Conservation (phyloP, 179 eudicot genomes). For the Gypsophila paniculata region DNA sequence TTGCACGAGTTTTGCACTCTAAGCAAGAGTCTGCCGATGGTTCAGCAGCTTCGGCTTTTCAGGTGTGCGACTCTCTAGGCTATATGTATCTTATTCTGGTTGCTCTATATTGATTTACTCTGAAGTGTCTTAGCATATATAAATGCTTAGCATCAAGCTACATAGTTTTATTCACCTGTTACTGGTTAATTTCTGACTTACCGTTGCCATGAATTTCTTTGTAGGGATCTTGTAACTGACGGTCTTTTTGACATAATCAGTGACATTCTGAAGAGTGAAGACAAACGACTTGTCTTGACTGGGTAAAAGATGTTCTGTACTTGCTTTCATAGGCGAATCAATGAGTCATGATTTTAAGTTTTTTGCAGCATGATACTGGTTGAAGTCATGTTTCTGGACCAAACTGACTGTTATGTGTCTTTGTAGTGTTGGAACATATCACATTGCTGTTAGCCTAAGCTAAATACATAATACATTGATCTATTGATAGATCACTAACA, state of each 20-base stretch:
- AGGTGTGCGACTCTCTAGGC: constrained; percentile 42
- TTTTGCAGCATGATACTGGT: background rate
- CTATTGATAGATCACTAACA: constrained; percentile 12
- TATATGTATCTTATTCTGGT: constrained; percentile 12
- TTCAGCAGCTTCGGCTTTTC: constrained; percentile 74
- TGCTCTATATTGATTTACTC: constrained; percentile 3
- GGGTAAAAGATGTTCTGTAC: constrained; percentile 47
- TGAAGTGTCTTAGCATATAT: background rate
- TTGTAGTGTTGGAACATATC: constrained; percentile 3
- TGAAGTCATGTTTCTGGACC: constrained; percentile 9
- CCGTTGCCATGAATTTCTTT: constrained; percentile 15
- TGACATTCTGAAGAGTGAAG: constrained; percentile 63
- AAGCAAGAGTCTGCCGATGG: constrained; percentile 95
- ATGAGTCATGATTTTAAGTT: background rate
- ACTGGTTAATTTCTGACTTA: constrained; percentile 9
- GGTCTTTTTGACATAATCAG: constrained; percentile 81
- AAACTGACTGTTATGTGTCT: background rate
- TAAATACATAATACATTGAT: background rate
- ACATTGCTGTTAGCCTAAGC: background rate
- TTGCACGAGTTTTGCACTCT: constrained; percentile 83
- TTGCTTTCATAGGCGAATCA: background rate
- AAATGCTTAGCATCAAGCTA: background rate
- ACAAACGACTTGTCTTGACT: constrained; percentile 71
- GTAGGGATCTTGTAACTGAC: constrained; percentile 88
- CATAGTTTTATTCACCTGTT: background rate